Evolutionary conservation across 306 rosid species (phyloP).

Genomic region (Prunus fruticosa): DNA sequence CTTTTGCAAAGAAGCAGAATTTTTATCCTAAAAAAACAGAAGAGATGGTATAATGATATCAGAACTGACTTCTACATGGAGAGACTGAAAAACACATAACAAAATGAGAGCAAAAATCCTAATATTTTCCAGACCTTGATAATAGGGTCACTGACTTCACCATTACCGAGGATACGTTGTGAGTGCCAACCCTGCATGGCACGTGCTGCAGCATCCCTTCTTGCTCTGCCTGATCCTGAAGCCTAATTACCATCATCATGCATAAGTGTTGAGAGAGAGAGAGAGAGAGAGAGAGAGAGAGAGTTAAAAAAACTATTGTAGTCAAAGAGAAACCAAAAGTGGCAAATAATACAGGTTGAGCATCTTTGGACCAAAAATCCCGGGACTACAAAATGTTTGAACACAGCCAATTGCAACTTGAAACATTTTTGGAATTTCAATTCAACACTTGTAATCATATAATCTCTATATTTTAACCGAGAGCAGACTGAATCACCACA

Average conservation of each 20-base stretch:
- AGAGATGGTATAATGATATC: conserved; percentile 18
- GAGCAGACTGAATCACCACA: not conserved
- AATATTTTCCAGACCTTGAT: conserved; percentile 63
- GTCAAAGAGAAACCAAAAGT: not conserved
- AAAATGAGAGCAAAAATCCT: conserved; percentile 20
- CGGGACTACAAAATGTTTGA: not conserved
- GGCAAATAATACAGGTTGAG: not conserved
- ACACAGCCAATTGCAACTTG: not conserved
- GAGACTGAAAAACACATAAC: conserved; percentile 1
- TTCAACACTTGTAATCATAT: not conserved
- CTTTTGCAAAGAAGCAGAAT: conserved; percentile 61
- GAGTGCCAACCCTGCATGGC: conserved; percentile 99
- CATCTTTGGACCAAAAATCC: not conserved
- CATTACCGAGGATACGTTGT: conserved; percentile 88
- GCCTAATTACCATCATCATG: conserved; percentile 44
- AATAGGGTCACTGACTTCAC: conserved; percentile 95
- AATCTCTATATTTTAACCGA: not conserved
- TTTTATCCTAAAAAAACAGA: conserved; percentile 66
- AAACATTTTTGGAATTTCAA: not conserved
- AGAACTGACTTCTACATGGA: conserved; percentile 5
- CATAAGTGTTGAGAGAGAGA: not conserved
- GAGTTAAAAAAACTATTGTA: not conserved
- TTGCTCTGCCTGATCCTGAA: conserved; percentile 85
- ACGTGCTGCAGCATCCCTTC: conserved; percentile 97
- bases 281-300: not conserved